Percentiles rank a stretch among this genome's conserved stretches.
phyloP scores from a whole-genome alignment of 306 rosid genomes.

The Calophaca sinica region DNA sequence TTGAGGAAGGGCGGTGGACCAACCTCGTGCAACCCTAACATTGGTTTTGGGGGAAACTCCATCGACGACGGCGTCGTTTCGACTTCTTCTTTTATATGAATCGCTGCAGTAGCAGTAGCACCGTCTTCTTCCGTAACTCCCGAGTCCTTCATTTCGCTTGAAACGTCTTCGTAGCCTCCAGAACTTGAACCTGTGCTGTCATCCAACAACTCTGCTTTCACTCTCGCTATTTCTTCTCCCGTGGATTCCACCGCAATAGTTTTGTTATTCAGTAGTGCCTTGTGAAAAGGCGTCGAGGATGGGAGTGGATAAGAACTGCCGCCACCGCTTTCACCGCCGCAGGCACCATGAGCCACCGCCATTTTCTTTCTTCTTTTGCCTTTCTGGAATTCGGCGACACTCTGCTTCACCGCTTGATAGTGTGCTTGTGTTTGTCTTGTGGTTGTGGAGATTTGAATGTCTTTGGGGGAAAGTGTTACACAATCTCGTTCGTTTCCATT shows the following conservation, averaged over 20 bases:
- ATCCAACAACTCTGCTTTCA: constrained; percentile 42
- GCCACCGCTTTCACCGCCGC: constrained; percentile 28
- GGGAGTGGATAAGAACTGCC: neutral
- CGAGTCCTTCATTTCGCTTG: constrained; percentile 37
- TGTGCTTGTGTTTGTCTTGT: neutral
- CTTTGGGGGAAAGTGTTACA: constrained; percentile 17
- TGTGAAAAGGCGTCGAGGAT: neutral
- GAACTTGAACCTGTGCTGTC: constrained; percentile 13
- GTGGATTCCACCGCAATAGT: neutral
- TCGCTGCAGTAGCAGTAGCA: neutral
- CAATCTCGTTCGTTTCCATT: constrained; percentile 8
- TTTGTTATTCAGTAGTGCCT: neutral
- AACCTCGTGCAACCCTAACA: constrained; percentile 70
- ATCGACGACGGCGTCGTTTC: constrained; percentile 42
- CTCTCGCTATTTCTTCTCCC: constrained; percentile 24
- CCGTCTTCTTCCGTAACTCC: constrained; percentile 39
- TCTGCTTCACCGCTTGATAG: neutral
- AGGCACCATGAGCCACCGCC: constrained; percentile 46
- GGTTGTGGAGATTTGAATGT: neutral
- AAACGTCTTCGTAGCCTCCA: constrained; percentile 29
- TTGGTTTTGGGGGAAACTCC: constrained; percentile 59
- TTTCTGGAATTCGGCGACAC: neutral
- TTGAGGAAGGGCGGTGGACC: constrained; percentile 92
- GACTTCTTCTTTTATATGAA: constrained; percentile 56
- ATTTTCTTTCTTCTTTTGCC: neutral